Percentiles rank a stretch among this genome's conserved stretches.
Evolutionary conservation across 495 filamentous ascomycete species (phyloP).

Genomic region (Recurvomyces mirabilis): DNA sequence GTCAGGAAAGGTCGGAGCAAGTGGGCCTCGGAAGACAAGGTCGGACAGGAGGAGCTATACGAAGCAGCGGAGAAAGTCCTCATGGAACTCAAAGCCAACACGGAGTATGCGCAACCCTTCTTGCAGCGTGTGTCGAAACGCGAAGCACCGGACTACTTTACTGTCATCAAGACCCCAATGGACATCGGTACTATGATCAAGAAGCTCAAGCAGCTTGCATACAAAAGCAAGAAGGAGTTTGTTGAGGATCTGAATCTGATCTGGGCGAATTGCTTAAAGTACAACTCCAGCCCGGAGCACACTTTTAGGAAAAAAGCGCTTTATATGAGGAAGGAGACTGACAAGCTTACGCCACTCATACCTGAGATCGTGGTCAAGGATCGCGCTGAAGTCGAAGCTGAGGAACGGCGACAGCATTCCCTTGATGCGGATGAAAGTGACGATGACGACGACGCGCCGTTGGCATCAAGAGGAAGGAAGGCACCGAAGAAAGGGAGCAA

Average conservation of each 20-base stretch:
- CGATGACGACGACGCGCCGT: constrained; percentile 78
- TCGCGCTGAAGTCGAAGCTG: constrained; percentile 89
- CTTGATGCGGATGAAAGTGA: constrained; percentile 82
- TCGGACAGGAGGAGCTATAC: constrained; percentile 95
- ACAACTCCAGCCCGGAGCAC: constrained; percentile 83
- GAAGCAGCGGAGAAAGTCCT: constrained; percentile 93
- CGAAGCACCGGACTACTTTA: constrained; percentile 92
- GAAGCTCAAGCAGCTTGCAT: constrained; percentile 76
- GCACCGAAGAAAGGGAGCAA: constrained; percentile 74
- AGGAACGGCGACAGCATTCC: constrained; percentile 69
- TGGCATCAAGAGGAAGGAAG: constrained; percentile 89
- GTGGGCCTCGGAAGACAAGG: constrained; percentile 94
- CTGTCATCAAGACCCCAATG: constrained; percentile 94
- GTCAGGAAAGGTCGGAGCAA: constrained; percentile 96
- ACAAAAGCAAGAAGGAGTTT: constrained; percentile 92
- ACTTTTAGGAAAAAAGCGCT: constrained; percentile 85
- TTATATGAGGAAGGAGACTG: constrained; percentile 91
- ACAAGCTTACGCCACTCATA: constrained; percentile 88
- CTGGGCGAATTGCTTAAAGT: constrained; percentile 91
- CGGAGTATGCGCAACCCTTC: constrained; percentile 90
- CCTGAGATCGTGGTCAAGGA: constrained; percentile 83
- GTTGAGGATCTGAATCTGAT: constrained; percentile 87
- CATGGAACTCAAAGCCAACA: constrained; percentile 90
- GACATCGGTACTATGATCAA: constrained; percentile 97
- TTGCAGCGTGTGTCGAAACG: constrained; percentile 87